Base-by-base conservation (phyloP, 768 basidiomycete species). In the Collybia sordida region DNA sequence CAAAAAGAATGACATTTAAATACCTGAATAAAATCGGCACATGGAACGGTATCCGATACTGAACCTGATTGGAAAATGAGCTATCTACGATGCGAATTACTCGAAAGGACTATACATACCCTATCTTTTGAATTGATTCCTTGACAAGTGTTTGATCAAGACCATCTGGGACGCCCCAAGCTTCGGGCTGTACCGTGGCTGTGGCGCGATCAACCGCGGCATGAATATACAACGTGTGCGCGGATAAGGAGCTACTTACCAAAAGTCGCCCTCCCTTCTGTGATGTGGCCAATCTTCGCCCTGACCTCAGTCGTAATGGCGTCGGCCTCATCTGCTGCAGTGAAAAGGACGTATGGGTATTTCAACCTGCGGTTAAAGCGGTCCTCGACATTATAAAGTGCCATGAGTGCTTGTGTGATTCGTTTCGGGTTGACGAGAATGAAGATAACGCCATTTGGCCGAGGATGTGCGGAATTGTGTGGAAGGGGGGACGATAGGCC, bases 1-100 rank as follows among this genome's bases (percentile, higher is more conserved):
- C n/a, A 17, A 37, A 39, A 39, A 22, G 42, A 31, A 19, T 24
- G 18, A 22, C 25, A 35, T 31, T 15, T 12, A 45, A 45, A 36
- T 40, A 66, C 64, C 65, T 40, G 65, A 66, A 36, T 66, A 66
- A 44, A 54, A 66, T 44, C 65, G 53, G 44, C 65, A 66, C 65
- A 66, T 66, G 11, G 64, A 54, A 11, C 65, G 60, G 52, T 66
- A 66, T 18, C 63, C 65, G 9, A 55, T 53, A 0, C 62, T 59
- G 49, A 63, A 66, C 9, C 63, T 64, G 36, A 28, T 15, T 3
- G 40, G 31, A 17, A 24, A 28, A 31, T 8, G 27, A 40, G 11
- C 38, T 17, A 38, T 21, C 11, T 19, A 12, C 38, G 21, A 27
- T 21, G 34, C 15, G 24, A 42, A n/a, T 15, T 28, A 24, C 36